These are phyloP conservation scores for Xylaria sp. DNA, from an alignment of 2,329 filamentous ascomycete genomes.

Conservation along the genomic window DNA sequence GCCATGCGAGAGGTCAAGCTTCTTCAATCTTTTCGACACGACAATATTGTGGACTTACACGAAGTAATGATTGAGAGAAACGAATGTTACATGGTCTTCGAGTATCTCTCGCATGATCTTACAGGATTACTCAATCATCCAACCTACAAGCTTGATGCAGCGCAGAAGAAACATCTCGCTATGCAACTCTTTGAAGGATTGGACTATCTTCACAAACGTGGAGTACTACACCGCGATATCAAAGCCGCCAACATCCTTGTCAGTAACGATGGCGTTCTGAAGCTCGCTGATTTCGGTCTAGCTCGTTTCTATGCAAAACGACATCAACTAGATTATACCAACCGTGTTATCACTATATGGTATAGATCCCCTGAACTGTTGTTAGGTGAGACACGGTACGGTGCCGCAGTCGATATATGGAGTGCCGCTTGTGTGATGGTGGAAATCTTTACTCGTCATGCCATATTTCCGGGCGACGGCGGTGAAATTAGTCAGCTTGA, in stretches of 20 bases:
- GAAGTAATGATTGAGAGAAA: constrained; percentile 99
- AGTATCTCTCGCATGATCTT: constrained; percentile 95
- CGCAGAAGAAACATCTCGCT: constrained; percentile 92
- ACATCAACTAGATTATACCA: constrained; percentile 93
- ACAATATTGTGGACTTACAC: constrained; percentile 82
- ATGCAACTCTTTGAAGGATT: constrained; percentile 93
- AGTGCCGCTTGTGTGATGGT: constrained; percentile 96
- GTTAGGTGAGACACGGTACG: constrained; percentile 89
- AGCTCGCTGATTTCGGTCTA: constrained; percentile 94
- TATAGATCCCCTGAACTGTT: constrained; percentile 92
- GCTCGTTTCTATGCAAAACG: constrained; percentile 96
- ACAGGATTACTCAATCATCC: constrained; percentile 96
- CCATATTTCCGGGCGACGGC: constrained; percentile 95
- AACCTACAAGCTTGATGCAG: constrained; percentile 82
- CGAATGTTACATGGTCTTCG: constrained; percentile 99
- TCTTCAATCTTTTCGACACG: constrained; percentile 84
- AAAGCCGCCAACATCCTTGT: constrained; percentile 98
- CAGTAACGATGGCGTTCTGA: constrained; percentile 86
- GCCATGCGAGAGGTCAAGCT: constrained; percentile 92
- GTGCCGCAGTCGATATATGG: constrained; percentile 93
- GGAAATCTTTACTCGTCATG: constrained; percentile 92
- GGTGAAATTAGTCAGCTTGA: constrained; percentile 96
- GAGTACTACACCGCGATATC: constrained; percentile 97
- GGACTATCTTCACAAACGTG: constrained; percentile 89
- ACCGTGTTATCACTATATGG: constrained; percentile 99